Base-by-base conservation (phyloP, 805 yeast genomes). In the Cyberlindnera suaveolens region DNA sequence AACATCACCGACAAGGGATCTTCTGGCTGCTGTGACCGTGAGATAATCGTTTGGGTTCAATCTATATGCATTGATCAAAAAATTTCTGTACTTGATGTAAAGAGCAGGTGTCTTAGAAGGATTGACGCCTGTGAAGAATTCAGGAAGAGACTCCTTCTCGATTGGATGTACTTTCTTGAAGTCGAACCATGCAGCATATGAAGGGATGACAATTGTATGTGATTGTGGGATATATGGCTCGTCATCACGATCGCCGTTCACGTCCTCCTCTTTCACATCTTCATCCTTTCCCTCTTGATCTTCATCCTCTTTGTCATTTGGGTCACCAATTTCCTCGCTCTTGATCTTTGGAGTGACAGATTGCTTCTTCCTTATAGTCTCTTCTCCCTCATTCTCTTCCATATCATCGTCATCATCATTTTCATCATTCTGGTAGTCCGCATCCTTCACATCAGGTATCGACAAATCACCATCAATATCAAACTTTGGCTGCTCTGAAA, bases 1-100 rank as follows among this genome's bases (percentile, higher is more conserved):
- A 6, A 88, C 96, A 67, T 90, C 97, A 44, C 96, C 95, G 13
- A 87, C 89, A 44, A 90, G 71, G 53, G 87, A 87, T 54, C 97
- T 80, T 60, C 98, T 80, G 43, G 89, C 84, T 0, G 96, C 95
- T 0, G 97, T 90, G 45, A 87, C 80, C 0, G 96, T 85, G 34
- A 90, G 68, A 57, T 86, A 89, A 61, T 90, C 96, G 54, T 83
- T 83, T 18, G 96, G 96, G 51, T 90, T 87, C 51, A 90, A 66
- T 50, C 97, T 70, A 61, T 88, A 90, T 11, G 95, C 78, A 63
- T 89, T 87, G 34, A 90, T 70, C 85, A 90, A 83, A 61, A 90
- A 90, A 58, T 89, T 87, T 57, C 97, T 77, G 58, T 88, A 86
- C 61, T 80, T 83, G 46, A 75, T 76, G 60, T 89, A 90, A 31